Evolutionary conservation across 371 early-diverging fungal genomes (phyloP), one percentile per base, ranked within the genome.

Genomic region (Nematocida parisii): DNA sequence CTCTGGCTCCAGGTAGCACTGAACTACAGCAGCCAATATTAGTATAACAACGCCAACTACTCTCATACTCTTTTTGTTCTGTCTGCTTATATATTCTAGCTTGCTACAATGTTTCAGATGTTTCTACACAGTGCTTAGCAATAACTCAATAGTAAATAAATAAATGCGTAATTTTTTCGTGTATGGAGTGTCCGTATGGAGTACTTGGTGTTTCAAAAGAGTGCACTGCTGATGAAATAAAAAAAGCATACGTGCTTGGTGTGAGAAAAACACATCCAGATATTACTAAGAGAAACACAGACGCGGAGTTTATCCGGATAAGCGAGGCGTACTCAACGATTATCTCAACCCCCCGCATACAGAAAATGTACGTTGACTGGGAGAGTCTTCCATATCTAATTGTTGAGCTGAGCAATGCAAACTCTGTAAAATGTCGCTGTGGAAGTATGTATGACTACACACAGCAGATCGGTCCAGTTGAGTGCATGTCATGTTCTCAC

Each of bases 161-260:
- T n/a, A 67, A 52, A 46, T 20, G n/a, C 11, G 6, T 9, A 67
- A 67, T 22, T 47, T 67, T 67, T 22, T 62, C 18, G 6, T 5
- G 7, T 15, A 67, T 67, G 75, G 18, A 40, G n/a, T 20, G 52
- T 72, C 83, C 85, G 72, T 92, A 95, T 86, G 92, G 92, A 72
- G 85, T 94, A 33, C 89, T 97, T 18, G 93, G 92, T 13, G 91
- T 97, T 20, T 86, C 91, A 18, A 90, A 91, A 47, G 88, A 89
- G 40, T 94, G 95, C 9, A 86, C 90, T 9, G 88, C 89, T 82
- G 87, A 89, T 60, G 93, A 95, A 81, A 94, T 96, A 83, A 93
- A 92, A 83, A 92, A 91, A 83, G 93, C 93, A 57, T 97, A 93
- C 88, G 91, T 91, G 72, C 91, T 90, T 74, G 86, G 94, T 46